A percentile compares a stretch with the other conserved stretches of the same genome.
Evolutionary conservation across 2,329 filamentous ascomycete genomes (phyloP).

Genomic region (Aspergillus sp.): DNA sequence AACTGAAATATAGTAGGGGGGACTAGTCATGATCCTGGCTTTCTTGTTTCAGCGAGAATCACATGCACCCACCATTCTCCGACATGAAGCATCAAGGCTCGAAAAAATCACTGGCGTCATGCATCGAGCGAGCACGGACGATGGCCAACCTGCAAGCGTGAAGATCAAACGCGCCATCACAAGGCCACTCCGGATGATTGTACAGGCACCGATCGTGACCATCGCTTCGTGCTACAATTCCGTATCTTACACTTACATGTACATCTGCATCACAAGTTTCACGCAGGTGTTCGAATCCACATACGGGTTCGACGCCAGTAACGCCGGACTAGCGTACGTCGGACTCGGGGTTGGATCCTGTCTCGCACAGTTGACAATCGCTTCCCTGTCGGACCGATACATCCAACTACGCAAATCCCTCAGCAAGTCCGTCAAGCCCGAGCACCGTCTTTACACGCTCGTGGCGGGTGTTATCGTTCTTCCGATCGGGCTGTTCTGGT

Average conservation of each 20-base stretch:
- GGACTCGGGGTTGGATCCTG: slow-evolving; percentile 52
- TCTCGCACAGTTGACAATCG: slow-evolving; percentile 1
- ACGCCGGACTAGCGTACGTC: slow-evolving; percentile 60
- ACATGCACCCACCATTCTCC: background rate
- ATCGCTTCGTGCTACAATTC: slow-evolving; percentile 62
- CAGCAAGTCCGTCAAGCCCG: slow-evolving; percentile 2
- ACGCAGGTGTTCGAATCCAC: slow-evolving; percentile 59
- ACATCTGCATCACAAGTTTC: slow-evolving; percentile 62
- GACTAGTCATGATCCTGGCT: background rate
- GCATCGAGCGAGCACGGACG: background rate
- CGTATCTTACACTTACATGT: slow-evolving; percentile 51
- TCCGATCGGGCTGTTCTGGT: slow-evolving; percentile 8
- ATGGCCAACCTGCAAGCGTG: background rate
- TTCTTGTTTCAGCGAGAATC: background rate
- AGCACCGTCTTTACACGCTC: slow-evolving; percentile 5
- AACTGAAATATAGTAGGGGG: background rate
- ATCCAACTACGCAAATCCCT: background rate
- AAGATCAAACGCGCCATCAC: background rate
- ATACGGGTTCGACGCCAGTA: slow-evolving; percentile 59
- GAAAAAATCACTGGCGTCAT: background rate
- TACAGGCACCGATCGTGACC: slow-evolving; percentile 60
- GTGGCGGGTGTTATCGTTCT: background rate
- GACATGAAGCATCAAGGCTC: background rate
- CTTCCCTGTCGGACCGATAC: slow-evolving; percentile 7
- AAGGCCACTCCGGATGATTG: slow-evolving; percentile 51